phyloP scores from a whole-genome alignment of 1,284 basidiomycete genomes.

The Apiotrichum sp. region DNA sequence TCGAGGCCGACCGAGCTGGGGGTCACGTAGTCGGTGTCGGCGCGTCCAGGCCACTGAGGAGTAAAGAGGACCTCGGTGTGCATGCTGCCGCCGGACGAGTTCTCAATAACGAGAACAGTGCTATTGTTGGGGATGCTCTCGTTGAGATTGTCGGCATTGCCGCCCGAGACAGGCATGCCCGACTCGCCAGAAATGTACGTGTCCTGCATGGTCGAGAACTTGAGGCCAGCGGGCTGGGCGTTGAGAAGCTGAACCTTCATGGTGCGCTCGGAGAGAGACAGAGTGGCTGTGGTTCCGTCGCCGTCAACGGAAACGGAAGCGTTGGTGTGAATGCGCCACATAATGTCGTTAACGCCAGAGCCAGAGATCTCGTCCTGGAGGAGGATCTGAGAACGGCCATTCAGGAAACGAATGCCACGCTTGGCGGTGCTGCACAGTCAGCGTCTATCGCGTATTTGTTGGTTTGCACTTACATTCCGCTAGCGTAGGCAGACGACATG shows the following conservation, averaged over 20 bases:
- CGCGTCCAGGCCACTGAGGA: slow-evolving; percentile 66
- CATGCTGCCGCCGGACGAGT: slow-evolving; percentile 62
- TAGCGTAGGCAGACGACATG: slow-evolving; percentile 68
- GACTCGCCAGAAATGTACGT: slow-evolving; percentile 47
- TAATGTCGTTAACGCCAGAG: slow-evolving; percentile 50
- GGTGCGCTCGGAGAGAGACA: slow-evolving; percentile 61
- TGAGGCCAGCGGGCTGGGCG: slow-evolving; percentile 46
- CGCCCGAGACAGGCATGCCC: slow-evolving; percentile 49
- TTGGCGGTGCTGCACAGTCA: slow-evolving; percentile 49
- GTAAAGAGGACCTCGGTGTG: slow-evolving; percentile 74
- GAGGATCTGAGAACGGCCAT: slow-evolving; percentile 83
- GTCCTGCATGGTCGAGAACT: slow-evolving; percentile 35
- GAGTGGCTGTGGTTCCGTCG: slow-evolving; percentile 55
- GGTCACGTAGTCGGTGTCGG: slow-evolving; percentile 57
- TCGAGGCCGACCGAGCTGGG: slow-evolving; percentile 61
- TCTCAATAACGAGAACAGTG: slow-evolving; percentile 69
- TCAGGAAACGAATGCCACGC: slow-evolving; percentile 82
- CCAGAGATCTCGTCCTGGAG: slow-evolving; percentile 77
- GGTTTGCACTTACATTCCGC: neutral
- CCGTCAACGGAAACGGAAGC: slow-evolving; percentile 45
- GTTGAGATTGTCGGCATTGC: slow-evolving; percentile 13
- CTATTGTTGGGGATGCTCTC: slow-evolving; percentile 68
- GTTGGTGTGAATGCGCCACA: slow-evolving; percentile 95
- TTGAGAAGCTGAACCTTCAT: slow-evolving; percentile 53
- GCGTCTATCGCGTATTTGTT: neutral